Evolutionary conservation across 2,329 filamentous ascomycete genomes (phyloP), one percentile per base, ranked within the genome.

Genomic region (Raffaelea ambrosiae): DNA sequence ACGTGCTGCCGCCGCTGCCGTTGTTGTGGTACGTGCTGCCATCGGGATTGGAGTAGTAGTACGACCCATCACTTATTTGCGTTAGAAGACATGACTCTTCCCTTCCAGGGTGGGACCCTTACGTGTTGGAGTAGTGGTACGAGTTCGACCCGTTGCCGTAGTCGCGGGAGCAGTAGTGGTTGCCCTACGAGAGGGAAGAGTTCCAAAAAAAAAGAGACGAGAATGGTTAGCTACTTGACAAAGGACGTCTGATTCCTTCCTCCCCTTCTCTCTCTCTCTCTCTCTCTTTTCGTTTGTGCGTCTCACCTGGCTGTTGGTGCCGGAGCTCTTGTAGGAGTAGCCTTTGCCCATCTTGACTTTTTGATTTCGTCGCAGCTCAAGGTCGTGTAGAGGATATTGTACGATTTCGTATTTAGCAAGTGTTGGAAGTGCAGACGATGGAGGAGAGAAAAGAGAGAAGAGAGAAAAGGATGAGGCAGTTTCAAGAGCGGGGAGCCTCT

Each of bases 31-130:
- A 87, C 36, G 77, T 83, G 58, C 77, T 84, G 14, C 81, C 80
- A 53, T 84, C 74, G 41, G 80, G 65, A 66, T 86, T 87, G 60
- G 74, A 77, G 66, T 86, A 87, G 68, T 87, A 86, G 71, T 87
- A 87, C 2, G 80, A 84, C 35, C 82, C 81, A 55, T 86, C 26
- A 29, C 26, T 29, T n/a, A n/a, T n/a, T n/a, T n/a, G n/a, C n/a
- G n/a, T n/a, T n/a, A n/a, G n/a, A n/a, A n/a, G n/a, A n/a, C n/a
- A n/a, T n/a, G n/a, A n/a, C n/a, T n/a, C n/a, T n/a, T n/a, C n/a
- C n/a, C n/a, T n/a, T n/a, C n/a, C n/a, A n/a, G n/a, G n/a, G n/a
- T n/a, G n/a, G n/a, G n/a, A n/a, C n/a, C n/a, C 71, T 53, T 59
- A 78, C 75, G 50, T 60, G 68, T 86, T 86, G 46, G 78, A 83